These are phyloP conservation scores for Pachyrhizus erosus DNA, from an alignment of 306 rosid genomes.

Conservation along the genomic window DNA sequence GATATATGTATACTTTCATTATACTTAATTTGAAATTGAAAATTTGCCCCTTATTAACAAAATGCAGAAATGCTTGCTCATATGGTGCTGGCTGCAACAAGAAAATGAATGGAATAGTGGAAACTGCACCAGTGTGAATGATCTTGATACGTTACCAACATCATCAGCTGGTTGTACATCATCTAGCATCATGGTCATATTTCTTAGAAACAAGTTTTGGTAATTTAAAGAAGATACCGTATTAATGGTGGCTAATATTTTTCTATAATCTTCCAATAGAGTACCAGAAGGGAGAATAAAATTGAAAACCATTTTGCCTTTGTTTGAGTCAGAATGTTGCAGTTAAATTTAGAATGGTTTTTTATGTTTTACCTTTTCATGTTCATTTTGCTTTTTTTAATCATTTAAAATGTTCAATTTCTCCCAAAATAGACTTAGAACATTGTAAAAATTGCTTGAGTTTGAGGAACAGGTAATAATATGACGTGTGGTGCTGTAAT, in stretches of 20 bases:
- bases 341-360: constrained; percentile 39
- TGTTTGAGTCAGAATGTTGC: constrained; percentile 46
- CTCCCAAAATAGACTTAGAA: constrained; percentile 38
- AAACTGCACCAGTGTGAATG: constrained; percentile 25
- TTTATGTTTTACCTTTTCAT: constrained; percentile 3
- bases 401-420: constrained; percentile 36
- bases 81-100: constrained; percentile 32
- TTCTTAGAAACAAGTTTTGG: constrained; percentile 49
- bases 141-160: constrained; percentile 27
- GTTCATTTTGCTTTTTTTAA: constrained; percentile 11
- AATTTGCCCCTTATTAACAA: constrained; percentile 13
- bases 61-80: constrained; percentile 45
- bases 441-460: constrained; percentile 49
- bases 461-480: constrained; percentile 36
- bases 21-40: constrained; percentile 11
- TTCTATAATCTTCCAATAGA: constrained; percentile 40
- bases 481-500: constrained; percentile 8
- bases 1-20: constrained; percentile 3
- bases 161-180: constrained; percentile 44
- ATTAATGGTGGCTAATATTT: constrained; percentile 46
- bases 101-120: constrained; percentile 33
- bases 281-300: constrained; percentile 41
- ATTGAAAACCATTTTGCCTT: constrained; percentile 40
- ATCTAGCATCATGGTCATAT: constrained; percentile 44
- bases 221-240: constrained; percentile 36